Conservation (phyloP, 345 rosid species). For the Psidium friedrichsthalianum region DNA sequence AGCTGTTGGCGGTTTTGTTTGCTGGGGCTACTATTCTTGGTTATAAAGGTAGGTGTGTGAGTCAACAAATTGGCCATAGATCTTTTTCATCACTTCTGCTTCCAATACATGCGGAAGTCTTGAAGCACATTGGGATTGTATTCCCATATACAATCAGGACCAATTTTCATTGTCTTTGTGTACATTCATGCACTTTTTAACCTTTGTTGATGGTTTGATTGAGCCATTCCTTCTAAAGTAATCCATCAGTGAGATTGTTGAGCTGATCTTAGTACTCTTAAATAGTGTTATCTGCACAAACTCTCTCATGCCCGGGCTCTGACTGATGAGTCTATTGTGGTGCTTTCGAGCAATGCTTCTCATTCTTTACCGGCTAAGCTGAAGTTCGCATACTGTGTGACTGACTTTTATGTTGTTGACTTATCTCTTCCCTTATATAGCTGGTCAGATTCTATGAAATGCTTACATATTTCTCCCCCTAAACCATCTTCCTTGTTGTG, state of each 20-base stretch:
- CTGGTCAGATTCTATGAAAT: neutral
- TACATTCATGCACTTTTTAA: neutral
- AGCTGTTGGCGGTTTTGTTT: conserved; percentile 86
- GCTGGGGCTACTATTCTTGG: conserved; percentile 92
- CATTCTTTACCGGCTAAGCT: neutral
- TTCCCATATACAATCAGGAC: neutral
- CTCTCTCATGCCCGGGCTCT: neutral
- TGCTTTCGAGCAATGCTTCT: neutral
- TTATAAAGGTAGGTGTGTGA: conserved; percentile 41
- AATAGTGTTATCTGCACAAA: neutral
- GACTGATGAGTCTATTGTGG: neutral
- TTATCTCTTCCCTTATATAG: neutral
- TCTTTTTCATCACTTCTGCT: neutral
- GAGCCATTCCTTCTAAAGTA: neutral
- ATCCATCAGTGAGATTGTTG: neutral
- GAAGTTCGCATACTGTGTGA: neutral
- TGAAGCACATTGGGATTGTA: neutral
- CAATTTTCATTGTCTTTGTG: neutral
- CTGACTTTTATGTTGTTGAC: neutral
- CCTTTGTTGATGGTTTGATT: neutral
- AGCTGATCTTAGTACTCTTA: neutral
- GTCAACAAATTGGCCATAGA: neutral
- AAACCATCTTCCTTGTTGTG: neutral
- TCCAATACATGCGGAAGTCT: neutral
- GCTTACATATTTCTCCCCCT: neutral